A percentile compares a stretch with the other conserved stretches of the same genome.
phyloP scores from a whole-genome alignment of 306 rosid species.

The Spatholobus suberectus region DNA sequence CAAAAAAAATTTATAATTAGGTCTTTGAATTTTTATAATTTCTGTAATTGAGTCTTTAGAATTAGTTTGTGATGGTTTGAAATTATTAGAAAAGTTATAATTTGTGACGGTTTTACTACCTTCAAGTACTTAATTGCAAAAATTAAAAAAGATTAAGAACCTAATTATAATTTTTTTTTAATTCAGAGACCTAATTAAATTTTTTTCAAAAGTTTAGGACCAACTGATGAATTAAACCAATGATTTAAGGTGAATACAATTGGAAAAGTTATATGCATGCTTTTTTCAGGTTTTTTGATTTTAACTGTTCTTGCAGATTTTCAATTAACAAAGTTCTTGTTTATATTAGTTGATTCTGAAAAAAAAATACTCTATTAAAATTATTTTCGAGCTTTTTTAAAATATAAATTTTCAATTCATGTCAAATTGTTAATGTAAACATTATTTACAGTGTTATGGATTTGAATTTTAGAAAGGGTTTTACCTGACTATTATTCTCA shows the following conservation, averaged over 20 bases:
- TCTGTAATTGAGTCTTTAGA: too few relatives aligned
- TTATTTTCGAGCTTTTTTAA: neutral
- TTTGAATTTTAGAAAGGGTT: neutral
- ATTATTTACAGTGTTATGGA: neutral
- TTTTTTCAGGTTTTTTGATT: neutral
- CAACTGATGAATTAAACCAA: too few relatives aligned
- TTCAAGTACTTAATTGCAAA: too few relatives aligned
- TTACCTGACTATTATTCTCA: neutral
- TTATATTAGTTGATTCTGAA: neutral
- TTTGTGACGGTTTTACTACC: too few relatives aligned
- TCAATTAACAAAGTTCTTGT: neutral
- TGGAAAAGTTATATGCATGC: neutral
- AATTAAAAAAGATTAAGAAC: too few relatives aligned
- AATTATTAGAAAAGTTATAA: too few relatives aligned
- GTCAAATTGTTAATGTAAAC: neutral
- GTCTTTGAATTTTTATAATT: too few relatives aligned
- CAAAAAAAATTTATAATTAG: too few relatives aligned
- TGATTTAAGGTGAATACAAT: neutral
- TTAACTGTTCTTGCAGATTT: neutral
- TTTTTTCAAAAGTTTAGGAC: too few relatives aligned
- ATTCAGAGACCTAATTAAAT: too few relatives aligned
- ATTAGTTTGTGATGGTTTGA: too few relatives aligned
- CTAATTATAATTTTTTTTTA: too few relatives aligned
- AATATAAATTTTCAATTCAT: neutral
- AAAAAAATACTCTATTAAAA: neutral